Evolutionary conservation across 1,284 basidiomycete species (phyloP).

Genomic region (Ceratobasidium sp.): DNA sequence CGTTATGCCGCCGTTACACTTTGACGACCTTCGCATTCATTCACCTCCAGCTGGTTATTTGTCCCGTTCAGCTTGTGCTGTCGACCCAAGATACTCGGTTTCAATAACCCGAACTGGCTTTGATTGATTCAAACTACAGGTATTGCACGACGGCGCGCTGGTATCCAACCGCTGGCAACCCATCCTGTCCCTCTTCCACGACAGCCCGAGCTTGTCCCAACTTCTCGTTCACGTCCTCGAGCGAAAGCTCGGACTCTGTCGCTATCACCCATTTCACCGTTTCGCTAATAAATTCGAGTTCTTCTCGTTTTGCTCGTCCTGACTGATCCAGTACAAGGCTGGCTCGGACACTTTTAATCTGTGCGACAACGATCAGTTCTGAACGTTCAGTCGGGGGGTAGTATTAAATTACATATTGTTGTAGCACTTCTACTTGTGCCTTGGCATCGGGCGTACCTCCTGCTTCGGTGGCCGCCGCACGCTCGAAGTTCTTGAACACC

Average conservation of each 20-base stretch:
- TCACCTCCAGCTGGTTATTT: too few relatives aligned
- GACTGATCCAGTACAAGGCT: too few relatives aligned
- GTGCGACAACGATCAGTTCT: too few relatives aligned
- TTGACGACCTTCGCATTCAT: too few relatives aligned
- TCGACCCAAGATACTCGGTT: too few relatives aligned
- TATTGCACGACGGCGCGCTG: too few relatives aligned
- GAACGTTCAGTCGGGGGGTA: background rate
- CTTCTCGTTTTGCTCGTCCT: background rate
- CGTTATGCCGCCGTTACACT: too few relatives aligned
- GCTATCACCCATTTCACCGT: background rate
- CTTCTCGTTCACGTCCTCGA: background rate
- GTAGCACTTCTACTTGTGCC: background rate
- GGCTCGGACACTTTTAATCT: too few relatives aligned
- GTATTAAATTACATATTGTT: background rate
- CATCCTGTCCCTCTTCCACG: background rate
- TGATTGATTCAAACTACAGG: too few relatives aligned
- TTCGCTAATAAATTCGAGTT: background rate
- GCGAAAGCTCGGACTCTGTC: background rate
- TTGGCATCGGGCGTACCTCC: background rate
- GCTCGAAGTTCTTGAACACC: background rate
- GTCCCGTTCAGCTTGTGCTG: too few relatives aligned
- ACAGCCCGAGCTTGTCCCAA: conserved; percentile 4
- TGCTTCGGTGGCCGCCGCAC: background rate
- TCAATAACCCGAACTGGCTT: too few relatives aligned
- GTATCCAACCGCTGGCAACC: too few relatives aligned